Percentiles rank a stretch among this genome's conserved stretches.
These are phyloP conservation scores for Saraca asoca DNA, from an alignment of 331 rosid species.

Conservation along the genomic window DNA sequence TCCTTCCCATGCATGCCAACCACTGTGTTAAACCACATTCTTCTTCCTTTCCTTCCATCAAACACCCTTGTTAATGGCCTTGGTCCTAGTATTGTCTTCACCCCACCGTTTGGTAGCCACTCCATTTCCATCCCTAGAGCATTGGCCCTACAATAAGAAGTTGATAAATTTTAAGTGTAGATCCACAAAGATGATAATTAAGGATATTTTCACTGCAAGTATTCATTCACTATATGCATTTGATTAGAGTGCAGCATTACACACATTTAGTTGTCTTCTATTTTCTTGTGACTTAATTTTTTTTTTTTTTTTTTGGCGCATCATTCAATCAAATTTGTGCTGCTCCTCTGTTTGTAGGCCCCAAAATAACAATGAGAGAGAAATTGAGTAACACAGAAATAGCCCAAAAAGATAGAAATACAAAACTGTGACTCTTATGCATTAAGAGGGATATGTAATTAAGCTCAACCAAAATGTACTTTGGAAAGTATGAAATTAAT, in stretches of 20 bases:
- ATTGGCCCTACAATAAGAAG: slow-evolving; percentile 48
- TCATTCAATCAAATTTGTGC: no score
- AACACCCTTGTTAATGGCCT: slow-evolving; percentile 66
- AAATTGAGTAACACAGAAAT: no score
- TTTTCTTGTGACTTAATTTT: no score
- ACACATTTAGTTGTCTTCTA: no score
- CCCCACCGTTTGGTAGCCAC: slow-evolving; percentile 66
- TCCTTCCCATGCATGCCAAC: slow-evolving; percentile 93
- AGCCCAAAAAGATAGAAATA: no score
- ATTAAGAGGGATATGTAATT: no score
- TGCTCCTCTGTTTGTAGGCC: no score
- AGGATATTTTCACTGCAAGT: not conserved
- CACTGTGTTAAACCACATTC: slow-evolving; percentile 80
- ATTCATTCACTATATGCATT: not conserved
- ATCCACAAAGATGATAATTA: slow-evolving; percentile 13
- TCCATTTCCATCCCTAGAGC: slow-evolving; percentile 78
- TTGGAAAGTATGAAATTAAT: no score
- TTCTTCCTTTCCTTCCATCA: slow-evolving; percentile 78
- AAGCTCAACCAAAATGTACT: not conserved
- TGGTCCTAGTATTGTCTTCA: slow-evolving; percentile 61
- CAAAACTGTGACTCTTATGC: no score
- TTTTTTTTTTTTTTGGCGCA: no score
- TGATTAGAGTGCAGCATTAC: no score
- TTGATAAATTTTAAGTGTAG: not conserved
- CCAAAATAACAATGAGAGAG: no score